phyloP scores from a whole-genome alignment of 768 basidiomycete genomes.

The Hortiboletus campestris region DNA sequence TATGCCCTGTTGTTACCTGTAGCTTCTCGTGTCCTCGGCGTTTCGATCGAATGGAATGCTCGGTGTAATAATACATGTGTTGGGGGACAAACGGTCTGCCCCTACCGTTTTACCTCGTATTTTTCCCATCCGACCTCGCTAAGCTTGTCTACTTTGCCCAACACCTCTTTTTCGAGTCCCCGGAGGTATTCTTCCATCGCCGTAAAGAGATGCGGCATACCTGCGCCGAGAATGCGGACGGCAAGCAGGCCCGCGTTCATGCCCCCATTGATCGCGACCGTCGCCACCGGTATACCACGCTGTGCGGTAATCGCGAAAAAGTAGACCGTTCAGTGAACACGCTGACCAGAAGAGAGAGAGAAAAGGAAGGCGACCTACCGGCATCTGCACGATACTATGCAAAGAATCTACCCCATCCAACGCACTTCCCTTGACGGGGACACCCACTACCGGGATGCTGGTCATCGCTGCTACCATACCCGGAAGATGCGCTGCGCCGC shows the following conservation, averaged over 20 bases:
- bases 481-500: slow-evolving; percentile 78
- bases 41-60: neutral
- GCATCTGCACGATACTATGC: slow-evolving; percentile 99
- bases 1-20: neutral
- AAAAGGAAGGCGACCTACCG: slow-evolving; percentile 52
- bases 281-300: slow-evolving; percentile 96
- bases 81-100: too few relatives aligned
- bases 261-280: slow-evolving; percentile 94
- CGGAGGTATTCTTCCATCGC: slow-evolving; percentile 77
- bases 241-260: slow-evolving; percentile 93
- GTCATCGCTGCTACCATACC: slow-evolving; percentile 99
- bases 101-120: slow-evolving; percentile 52
- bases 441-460: slow-evolving; percentile 87
- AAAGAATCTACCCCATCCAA: slow-evolving; percentile 97
- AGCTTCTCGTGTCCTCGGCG: neutral
- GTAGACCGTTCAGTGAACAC: neutral
- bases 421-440: slow-evolving; percentile 92
- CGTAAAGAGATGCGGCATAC: slow-evolving; percentile 60
- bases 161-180: slow-evolving; percentile 68
- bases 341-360: neutral
- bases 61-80: neutral
- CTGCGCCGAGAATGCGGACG: slow-evolving; percentile 80
- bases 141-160: slow-evolving; percentile 74
- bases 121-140: slow-evolving; percentile 83
- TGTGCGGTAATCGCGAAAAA: slow-evolving; percentile 29